phyloP scores from a whole-genome alignment of 805 yeast genomes.

The Diddensiella caesifluorescens region DNA sequence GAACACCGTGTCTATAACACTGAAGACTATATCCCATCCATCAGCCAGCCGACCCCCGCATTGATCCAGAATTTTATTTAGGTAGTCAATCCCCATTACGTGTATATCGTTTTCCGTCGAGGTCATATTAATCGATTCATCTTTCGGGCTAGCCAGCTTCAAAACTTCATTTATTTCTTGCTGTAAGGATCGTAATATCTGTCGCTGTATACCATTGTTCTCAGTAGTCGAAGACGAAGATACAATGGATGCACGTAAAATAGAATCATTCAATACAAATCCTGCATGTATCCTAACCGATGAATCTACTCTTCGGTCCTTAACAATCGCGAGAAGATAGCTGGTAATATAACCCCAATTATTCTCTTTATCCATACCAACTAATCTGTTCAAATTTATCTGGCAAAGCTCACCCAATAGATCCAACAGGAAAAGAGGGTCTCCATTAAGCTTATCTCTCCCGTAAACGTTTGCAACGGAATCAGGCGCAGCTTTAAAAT shows the following conservation, averaged over 20 bases:
- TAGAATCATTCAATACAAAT: slow-evolving; percentile 47
- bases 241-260: slow-evolving; percentile 30
- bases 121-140: slow-evolving; percentile 10
- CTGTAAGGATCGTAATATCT: slow-evolving; percentile 46
- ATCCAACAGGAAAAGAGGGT: slow-evolving; percentile 42
- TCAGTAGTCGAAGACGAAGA: slow-evolving; percentile 19
- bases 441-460: slow-evolving; percentile 7
- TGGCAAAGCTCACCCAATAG: slow-evolving; percentile 48
- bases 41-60: slow-evolving; percentile 56
- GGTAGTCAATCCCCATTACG: slow-evolving; percentile 52
- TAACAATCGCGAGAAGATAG: slow-evolving; percentile 43
- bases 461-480: neutral
- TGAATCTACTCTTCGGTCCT: slow-evolving; percentile 40
- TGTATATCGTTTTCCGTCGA: slow-evolving; percentile 62
- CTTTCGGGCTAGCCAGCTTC: slow-evolving; percentile 13
- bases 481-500: neutral
- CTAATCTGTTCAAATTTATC: slow-evolving; percentile 48
- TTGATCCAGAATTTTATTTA: slow-evolving; percentile 71
- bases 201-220: slow-evolving; percentile 16
- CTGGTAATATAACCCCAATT: slow-evolving; percentile 47
- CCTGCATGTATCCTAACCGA: slow-evolving; percentile 46
- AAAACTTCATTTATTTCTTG: slow-evolving; percentile 31
- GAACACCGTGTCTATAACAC: slow-evolving; percentile 38
- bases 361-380: slow-evolving; percentile 19
- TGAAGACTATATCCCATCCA: slow-evolving; percentile 74